Evolutionary conservation across 176 grass and related monocot species (phyloP), one percentile per base, ranked within the genome.

Genomic region (Urochloa ruziziensis): DNA sequence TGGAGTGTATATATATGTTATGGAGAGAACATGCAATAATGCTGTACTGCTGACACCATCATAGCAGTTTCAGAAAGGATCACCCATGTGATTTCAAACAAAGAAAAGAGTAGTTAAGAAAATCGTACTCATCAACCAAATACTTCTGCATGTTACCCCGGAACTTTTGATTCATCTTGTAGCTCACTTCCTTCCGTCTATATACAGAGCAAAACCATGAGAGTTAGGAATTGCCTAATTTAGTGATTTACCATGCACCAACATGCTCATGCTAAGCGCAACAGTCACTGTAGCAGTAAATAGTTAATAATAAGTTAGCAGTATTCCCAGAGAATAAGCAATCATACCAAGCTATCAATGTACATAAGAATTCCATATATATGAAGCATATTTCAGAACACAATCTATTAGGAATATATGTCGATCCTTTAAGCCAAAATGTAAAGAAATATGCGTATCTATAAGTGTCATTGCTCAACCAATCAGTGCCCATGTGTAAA

Each of bases 141-240:
- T 98, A 93, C 28, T 93, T 94, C 64, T 95, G 95, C 88, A 95
- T 91, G 71, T 98, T 98, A 40, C 35, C 84, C 75, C 95, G 95
- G 59, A 98, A 98, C 69, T 91, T 95, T 35, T 77, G 60, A 75
- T 93, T 95, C 89, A 98, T 95, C 82, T 88, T 95, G 84, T 95
- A 98, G 86, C 89, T 91, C 47, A 84, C 80, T 27, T 95, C 90
- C 75, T 90, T 93, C 70, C 90, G 92, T 75, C 95, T 98, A 88
- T 46, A 68, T 81, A 43, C 36, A 82, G 28, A 77, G 14, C 13
- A 58, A 86, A 18, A 72, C 30, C 10, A 83, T 54, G 30, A 64
- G 19, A 69, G 51, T n/a, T 73, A 62, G 9, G 62, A 62, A 86
- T 49, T 14, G 62, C 10, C 25, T 78, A 36, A 10, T 77, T 35